phyloP scores from a whole-genome alignment of 768 basidiomycete species.

The Lactarius pseudohatsudake region DNA sequence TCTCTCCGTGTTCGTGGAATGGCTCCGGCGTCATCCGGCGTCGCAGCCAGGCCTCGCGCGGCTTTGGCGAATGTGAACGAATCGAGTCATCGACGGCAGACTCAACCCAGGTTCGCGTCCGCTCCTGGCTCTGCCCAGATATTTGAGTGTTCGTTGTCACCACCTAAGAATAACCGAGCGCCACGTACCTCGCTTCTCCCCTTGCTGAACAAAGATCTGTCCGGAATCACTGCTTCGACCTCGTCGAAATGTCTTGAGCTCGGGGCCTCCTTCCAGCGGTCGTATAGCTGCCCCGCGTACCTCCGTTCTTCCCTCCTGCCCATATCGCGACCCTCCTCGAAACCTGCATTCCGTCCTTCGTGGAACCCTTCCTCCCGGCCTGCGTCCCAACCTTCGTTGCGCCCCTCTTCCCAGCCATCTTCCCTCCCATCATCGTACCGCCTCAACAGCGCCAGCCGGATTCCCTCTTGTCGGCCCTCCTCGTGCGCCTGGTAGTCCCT shows the following conservation, averaged over 20 bases:
- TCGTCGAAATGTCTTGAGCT: conserved; percentile 9
- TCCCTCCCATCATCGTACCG: conserved; percentile 29
- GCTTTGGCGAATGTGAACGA: conserved; percentile 22
- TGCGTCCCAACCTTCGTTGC: conserved; percentile 23
- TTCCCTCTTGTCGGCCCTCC: conserved; percentile 27
- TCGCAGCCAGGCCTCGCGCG: conserved; percentile 17
- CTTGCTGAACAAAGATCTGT: not conserved
- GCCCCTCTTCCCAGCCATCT: conserved; percentile 29
- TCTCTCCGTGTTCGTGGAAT: conserved; percentile 29
- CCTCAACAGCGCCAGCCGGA: conserved; percentile 24
- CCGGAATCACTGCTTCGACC: conserved; percentile 10
- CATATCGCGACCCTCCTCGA: conserved; percentile 23
- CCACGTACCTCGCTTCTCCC: conserved; percentile 17
- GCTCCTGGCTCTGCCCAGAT: conserved; percentile 21
- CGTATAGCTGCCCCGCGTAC: conserved; percentile 10
- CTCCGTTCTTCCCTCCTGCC: conserved; percentile 24
- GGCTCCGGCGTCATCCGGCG: conserved; percentile 31
- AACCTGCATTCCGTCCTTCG: conserved; percentile 22
- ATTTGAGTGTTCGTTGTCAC: not conserved
- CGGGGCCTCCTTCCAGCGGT: conserved; percentile 14
- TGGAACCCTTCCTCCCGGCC: conserved; percentile 25
- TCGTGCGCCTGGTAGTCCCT: conserved; percentile 28
- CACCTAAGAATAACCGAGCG: not conserved
- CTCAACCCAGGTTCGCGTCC: conserved; percentile 29
- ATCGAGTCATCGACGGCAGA: conserved; percentile 25